A percentile compares a stretch with the other conserved stretches of the same genome.
These are phyloP conservation scores for Magnolia sinica DNA, from an alignment of 164 flowering plant genomes.

Conservation along the genomic window DNA sequence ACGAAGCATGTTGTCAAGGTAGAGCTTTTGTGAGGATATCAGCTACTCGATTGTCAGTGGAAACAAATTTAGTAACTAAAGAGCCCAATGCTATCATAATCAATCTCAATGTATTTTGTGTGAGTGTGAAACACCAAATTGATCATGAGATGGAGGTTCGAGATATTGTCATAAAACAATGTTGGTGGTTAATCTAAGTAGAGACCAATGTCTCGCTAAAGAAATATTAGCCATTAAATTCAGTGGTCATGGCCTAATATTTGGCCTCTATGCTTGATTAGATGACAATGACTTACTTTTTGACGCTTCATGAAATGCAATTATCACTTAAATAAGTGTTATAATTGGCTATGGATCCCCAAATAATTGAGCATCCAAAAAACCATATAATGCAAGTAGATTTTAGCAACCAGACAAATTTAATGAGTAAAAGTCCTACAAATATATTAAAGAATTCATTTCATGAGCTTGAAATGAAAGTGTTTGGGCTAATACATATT, in stretches of 20 bases:
- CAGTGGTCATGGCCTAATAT: background rate
- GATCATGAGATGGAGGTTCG: background rate
- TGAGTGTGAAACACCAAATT: no score
- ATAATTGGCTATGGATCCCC: background rate
- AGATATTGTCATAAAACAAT: background rate
- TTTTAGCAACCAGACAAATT: background rate
- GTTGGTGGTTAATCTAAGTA: background rate
- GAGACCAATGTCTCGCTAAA: background rate
- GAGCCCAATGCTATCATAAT: no score
- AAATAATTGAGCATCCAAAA: background rate
- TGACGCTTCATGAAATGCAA: background rate
- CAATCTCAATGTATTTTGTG: no score
- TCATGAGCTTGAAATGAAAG: no score
- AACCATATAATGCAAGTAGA: background rate
- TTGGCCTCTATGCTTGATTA: background rate
- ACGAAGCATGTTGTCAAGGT: no score
- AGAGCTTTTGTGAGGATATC: no score
- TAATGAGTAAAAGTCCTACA: background rate
- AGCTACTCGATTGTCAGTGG: no score
- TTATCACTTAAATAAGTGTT: background rate
- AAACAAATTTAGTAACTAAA: no score
- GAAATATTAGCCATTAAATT: background rate
- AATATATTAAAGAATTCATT: background rate
- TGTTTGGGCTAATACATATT: no score
- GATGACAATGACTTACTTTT: background rate